Evolutionary conservation across 164 flowering plant genomes (phyloP), one percentile per base, ranked within the genome.

Genomic region (Vitis amurensis): DNA sequence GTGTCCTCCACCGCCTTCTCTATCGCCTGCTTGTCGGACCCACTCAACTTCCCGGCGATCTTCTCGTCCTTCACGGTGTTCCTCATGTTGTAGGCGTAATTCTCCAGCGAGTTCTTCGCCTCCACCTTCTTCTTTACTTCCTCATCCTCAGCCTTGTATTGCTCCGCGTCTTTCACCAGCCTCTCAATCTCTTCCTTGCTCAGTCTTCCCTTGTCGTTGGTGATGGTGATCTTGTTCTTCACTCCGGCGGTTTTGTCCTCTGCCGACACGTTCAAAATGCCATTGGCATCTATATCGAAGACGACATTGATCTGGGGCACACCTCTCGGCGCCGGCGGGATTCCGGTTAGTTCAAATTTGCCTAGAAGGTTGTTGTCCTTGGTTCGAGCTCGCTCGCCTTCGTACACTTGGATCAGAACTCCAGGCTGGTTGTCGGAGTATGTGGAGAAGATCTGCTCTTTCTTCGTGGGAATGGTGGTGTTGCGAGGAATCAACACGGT

Each of bases 71-170:
- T 67, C 66, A 70, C 55, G 1, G 82, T 82, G 27, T 74, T 82
- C 52, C 82, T 70, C 81, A 75, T 79, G 69, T 74, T 81, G 29
- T 76, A 78, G 0, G 80, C 76, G 55, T 78, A 81, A 17, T 81
- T 78, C 76, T 82, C 85, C 16, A 73, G 44, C 4, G 79, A 56
- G 11, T 81, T 81, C 79, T 78, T 78, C 7, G 82, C 82, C 13
- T 81, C 79, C 29, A 71, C 79, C 63, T 71, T 73, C 71, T 68
- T 73, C 72, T 73, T 73, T 57, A 76, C 75, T 11, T 73, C 73
- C 68, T 76, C 79, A 50, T 76, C 82, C 68, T 76, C 82, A 13
- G 74, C 67, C 60, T 72, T 75, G 67, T 72, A 72, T 71, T 52
- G 55, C 76, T 75, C 81, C 2, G 81, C 81, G 6, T 79, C 81